These are phyloP conservation scores for Ceratocystiopsis brevicomis DNA, from an alignment of 2,329 filamentous ascomycete genomes.

Conservation along the genomic window DNA sequence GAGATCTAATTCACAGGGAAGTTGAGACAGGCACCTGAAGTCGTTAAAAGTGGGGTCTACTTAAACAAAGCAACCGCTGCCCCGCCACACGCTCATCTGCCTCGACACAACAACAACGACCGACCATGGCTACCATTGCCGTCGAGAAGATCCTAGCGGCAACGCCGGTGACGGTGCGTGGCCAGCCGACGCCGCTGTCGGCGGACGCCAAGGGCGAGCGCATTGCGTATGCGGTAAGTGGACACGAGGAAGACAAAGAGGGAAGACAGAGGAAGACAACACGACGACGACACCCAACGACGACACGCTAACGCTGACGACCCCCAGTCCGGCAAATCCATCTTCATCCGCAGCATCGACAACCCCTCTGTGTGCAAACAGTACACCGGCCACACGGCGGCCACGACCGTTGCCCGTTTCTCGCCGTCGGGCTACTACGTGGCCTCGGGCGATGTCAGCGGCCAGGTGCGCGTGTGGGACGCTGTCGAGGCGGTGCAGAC, in stretches of 20 bases:
- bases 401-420: slow-evolving; percentile 85
- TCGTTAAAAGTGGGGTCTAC: no score
- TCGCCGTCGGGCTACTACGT: slow-evolving; percentile 88
- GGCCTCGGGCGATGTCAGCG: slow-evolving; percentile 74
- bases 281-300: background rate
- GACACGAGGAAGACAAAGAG: background rate
- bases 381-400: slow-evolving; percentile 77
- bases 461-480: slow-evolving; percentile 83
- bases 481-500: slow-evolving; percentile 66
- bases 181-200: slow-evolving; percentile 76
- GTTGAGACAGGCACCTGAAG: no score
- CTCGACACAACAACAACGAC: no score
- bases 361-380: slow-evolving; percentile 68
- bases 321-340: slow-evolving; percentile 75
- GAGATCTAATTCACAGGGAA: no score
- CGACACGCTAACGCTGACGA: no score
- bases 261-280: background rate
- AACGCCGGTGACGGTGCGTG: slow-evolving; percentile 63
- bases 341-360: slow-evolving; percentile 91
- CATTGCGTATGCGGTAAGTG: slow-evolving; percentile 73
- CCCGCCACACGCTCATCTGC: no score
- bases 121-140: slow-evolving; percentile 22
- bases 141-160: slow-evolving; percentile 63
- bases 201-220: slow-evolving; percentile 76
- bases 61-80: no score